Base-by-base conservation (phyloP, 2,329 filamentous ascomycete genomes). In the Mollisiaceae sp. region DNA sequence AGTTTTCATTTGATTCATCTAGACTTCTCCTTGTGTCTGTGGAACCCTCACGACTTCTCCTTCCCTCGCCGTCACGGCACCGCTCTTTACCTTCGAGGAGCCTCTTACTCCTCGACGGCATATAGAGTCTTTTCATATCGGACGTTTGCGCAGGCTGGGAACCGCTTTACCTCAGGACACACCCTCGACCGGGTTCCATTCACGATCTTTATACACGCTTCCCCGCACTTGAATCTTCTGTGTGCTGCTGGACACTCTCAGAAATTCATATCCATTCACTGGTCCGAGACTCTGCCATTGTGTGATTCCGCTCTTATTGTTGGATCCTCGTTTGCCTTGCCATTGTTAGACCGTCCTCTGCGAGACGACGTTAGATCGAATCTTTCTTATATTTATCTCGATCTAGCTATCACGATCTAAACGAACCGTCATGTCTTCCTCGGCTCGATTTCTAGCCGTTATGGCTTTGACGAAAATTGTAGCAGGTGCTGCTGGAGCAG, bases 201-300 rank as follows among this genome's bases (percentile, higher is more conserved):
- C 59, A 65, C 63, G 41, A 59, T 62, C 61, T 43, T 67, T 68
- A 65, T 59, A 63, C 55, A 43, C 18, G 64, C 35, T 39, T 56
- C 32, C 24, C 38, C 24, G 39, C 24, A n/a, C 14, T 62, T 62
- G 58, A 62, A 63, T 69, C 62, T 68, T 67, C 68, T 70, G 63
- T 67, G 52, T 32, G 61, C 65, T 72, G 70, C 70, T 67, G 70
- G 70, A 65, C 68, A 71, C 58, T 65, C 45, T 27, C 64, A 69
- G 62, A 69, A 65, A 47, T 59, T 38, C 43, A 57, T 45, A 52
- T 35, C 41, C 43, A 18, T 56, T 66, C 47, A 38, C 27, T 62
- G 50, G 35, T 52, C 36, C 47, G 47, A 62, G 60, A 56, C 47
- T 62, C 45, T n/a, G n/a, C 9, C 50, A 54, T 39, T 41, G 35